A percentile compares a stretch with the other conserved stretches of the same genome.
Conservation (phyloP, 495 filamentous ascomycete species). For the Penicillium egyptiacum region DNA sequence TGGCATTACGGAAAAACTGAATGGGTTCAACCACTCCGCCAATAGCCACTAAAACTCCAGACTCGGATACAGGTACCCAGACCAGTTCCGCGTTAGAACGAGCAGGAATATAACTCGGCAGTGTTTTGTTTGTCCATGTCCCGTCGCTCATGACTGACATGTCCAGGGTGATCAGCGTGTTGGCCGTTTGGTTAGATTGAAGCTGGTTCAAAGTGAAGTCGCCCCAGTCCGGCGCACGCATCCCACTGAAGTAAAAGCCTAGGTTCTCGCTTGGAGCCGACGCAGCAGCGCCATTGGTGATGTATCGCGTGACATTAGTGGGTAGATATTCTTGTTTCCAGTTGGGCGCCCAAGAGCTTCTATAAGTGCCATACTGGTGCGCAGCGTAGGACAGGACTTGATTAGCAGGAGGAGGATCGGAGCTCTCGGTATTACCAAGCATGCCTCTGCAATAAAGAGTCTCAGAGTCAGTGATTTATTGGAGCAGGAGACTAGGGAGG, state of each 20-base stretch:
- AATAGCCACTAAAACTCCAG: constrained; percentile 64
- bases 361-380: constrained; percentile 49
- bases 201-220: constrained; percentile 43
- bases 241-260: constrained; percentile 70
- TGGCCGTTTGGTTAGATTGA: constrained; percentile 25
- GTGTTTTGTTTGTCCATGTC: constrained; percentile 55
- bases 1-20: constrained; percentile 23
- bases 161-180: constrained; percentile 61
- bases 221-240: constrained; percentile 48
- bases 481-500: neutral
- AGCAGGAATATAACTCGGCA: constrained; percentile 50
- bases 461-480: neutral
- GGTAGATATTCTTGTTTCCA: constrained; percentile 42
- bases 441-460: constrained; percentile 9
- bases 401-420: constrained; percentile 7
- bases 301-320: constrained; percentile 54
- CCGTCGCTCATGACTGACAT: constrained; percentile 50
- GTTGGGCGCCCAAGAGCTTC: constrained; percentile 37
- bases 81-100: constrained; percentile 64
- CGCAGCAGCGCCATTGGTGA: constrained; percentile 63
- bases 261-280: constrained; percentile 70
- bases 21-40: constrained; percentile 63
- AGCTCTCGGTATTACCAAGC: neutral
- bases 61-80: constrained; percentile 66
- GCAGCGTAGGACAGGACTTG: constrained; percentile 42